Conservation (phyloP, 2,329 filamentous ascomycete species). For the Aspergillus tamarii region DNA sequence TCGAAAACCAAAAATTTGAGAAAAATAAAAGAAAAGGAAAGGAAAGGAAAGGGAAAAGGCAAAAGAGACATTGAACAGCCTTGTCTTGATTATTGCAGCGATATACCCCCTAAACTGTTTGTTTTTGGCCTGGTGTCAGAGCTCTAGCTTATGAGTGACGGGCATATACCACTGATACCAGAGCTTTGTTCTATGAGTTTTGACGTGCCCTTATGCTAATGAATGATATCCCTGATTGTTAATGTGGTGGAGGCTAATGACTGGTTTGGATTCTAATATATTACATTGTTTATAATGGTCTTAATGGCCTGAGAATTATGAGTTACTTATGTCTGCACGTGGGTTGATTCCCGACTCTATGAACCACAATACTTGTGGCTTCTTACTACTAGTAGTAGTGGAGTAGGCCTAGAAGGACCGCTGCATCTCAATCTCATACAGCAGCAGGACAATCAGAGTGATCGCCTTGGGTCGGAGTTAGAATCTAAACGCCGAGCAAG, state of each 20-base stretch:
- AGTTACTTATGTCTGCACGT: background rate
- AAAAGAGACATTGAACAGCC: slow-evolving; percentile 2
- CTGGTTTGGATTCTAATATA: background rate
- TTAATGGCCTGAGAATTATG: background rate
- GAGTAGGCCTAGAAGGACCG: no score
- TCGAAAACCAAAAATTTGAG: background rate
- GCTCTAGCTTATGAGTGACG: slow-evolving; percentile 11
- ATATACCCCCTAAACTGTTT: slow-evolving; percentile 29
- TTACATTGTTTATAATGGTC: background rate
- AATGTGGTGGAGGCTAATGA: slow-evolving; percentile 20
- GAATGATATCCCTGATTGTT: slow-evolving; percentile 22
- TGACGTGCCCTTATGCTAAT: slow-evolving; percentile 17
- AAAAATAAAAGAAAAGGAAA: slow-evolving; percentile 6
- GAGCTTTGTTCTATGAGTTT: slow-evolving; percentile 12
- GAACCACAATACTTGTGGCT: background rate
- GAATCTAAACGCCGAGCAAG: background rate
- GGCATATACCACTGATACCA: slow-evolving; percentile 18
- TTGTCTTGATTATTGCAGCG: slow-evolving; percentile 21
- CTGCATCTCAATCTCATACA: no score
- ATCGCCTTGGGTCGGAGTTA: background rate
- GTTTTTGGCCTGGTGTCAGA: slow-evolving; percentile 18
- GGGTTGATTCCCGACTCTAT: background rate
- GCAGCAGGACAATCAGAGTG: no score
- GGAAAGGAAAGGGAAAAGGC: slow-evolving; percentile 5
- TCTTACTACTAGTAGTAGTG: no score